Base-by-base conservation (phyloP, 805 yeast genomes). In the Vanderwaltozyma tropicalis region DNA sequence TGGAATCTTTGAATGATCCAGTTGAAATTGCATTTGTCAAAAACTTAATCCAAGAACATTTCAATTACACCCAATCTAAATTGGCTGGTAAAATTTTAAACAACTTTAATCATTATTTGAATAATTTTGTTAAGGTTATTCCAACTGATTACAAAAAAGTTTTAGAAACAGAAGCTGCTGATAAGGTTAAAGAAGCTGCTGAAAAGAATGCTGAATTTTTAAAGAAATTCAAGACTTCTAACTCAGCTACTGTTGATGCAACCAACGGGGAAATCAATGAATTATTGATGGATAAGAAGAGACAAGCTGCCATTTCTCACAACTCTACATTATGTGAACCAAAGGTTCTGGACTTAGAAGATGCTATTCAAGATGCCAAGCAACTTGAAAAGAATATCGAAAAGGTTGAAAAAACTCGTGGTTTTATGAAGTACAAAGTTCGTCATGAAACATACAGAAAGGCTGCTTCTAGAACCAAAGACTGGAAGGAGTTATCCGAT, bases 71-170 rank as follows among this genome's bases (percentile, higher is more conserved):
- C 39, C 82, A 80, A 25, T 89, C 97, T 31, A 89, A 81, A 56
- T 73, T 92, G 46, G 96, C 97, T 35, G 82, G 77, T 49, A 73
- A 81, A 42, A 74, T 92, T 45, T 72, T 89, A 67, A 71, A 67
- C 45, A 88, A 88, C 63, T 89, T 92, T 72, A 85, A 88, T 72
- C 74, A 94, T 51, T 74, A 83, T 59, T 68, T 89, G 58, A 85
- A 88, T 31, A 73, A 88, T 44, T 88, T 89, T 54, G 95, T 89
- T 46, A 89, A 88, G 69, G 95, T 88, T 24, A 74, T 92, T 57
- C 97, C 98, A 31, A 65, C 67, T 39, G 98, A 89, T 62, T 89
- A 89, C 69, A 86, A 85, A 72, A 76, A 74, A 55, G 96, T 92
- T 20, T 69, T 92, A 50, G 89, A 80, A 52, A 76, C 72, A 40